Evolutionary conservation across 139 green algal species (phyloP).

Genomic region (Chlorella ohadii): DNA sequence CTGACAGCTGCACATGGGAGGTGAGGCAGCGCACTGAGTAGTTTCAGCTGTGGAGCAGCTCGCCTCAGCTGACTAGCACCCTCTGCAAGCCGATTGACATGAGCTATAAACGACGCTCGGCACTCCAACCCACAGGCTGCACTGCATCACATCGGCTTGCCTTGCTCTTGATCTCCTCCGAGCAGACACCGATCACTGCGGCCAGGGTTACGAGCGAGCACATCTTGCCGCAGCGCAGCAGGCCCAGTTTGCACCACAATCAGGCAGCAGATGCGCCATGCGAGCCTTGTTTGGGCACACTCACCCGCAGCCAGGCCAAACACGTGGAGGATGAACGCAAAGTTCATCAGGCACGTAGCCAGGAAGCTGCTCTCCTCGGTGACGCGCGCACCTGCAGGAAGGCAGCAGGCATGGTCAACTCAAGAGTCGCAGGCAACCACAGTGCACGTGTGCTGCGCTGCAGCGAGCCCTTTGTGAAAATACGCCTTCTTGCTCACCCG

Average conservation of each 20-base stretch:
- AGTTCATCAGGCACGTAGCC: slow-evolving; percentile 29
- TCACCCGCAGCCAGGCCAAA: background rate
- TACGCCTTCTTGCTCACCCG: too few relatives aligned
- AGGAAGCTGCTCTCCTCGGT: slow-evolving; percentile 39
- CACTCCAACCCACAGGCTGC: too few relatives aligned
- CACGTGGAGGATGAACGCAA: background rate
- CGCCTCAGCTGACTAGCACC: too few relatives aligned
- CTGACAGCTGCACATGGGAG: slow-evolving; percentile 25
- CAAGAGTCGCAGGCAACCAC: background rate
- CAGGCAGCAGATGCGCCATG: background rate
- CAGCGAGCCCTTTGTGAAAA: too few relatives aligned
- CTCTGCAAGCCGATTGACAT: too few relatives aligned
- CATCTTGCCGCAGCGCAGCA: too few relatives aligned
- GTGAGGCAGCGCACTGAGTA: background rate
- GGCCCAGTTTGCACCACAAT: too few relatives aligned
- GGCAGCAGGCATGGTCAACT: background rate
- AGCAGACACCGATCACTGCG: slow-evolving; percentile 31
- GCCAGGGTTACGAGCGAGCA: background rate
- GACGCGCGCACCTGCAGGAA: slow-evolving; percentile 11
- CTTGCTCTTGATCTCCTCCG: slow-evolving; percentile 42
- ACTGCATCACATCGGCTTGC: too few relatives aligned
- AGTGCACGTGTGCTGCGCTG: background rate
- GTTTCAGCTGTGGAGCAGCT: too few relatives aligned
- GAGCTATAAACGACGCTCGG: too few relatives aligned
- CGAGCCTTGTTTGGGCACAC: background rate